These are phyloP conservation scores for Nemania abortiva DNA, from an alignment of 2,329 filamentous ascomycete species.

Conservation along the genomic window DNA sequence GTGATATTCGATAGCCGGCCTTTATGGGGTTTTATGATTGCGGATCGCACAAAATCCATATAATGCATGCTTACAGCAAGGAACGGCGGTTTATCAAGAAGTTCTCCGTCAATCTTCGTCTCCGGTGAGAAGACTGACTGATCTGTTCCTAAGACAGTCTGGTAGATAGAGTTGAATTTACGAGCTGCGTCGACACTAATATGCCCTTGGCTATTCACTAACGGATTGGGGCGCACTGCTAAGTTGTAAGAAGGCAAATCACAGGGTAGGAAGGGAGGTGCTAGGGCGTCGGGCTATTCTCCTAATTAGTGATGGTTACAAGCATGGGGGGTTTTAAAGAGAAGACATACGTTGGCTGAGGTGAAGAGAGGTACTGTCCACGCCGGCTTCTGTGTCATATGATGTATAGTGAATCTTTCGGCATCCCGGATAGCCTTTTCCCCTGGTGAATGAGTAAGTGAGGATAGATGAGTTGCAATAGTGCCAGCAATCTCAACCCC, in stretches of 20 bases:
- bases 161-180: constrained; percentile 64
- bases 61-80: constrained; percentile 80
- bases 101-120: constrained; percentile 55
- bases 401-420: constrained; percentile 70
- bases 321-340: neutral
- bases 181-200: constrained; percentile 70
- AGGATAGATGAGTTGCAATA: constrained; percentile 78
- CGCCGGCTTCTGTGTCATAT: constrained; percentile 76
- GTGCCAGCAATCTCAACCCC: constrained; percentile 81
- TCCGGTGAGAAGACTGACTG: constrained; percentile 64
- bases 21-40: constrained; percentile 64
- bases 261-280: constrained; percentile 75
- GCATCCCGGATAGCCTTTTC: constrained; percentile 56
- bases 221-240: constrained; percentile 67
- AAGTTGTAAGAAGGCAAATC: constrained; percentile 81
- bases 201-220: constrained; percentile 74
- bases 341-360: constrained; percentile 59
- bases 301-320: constrained; percentile 49
- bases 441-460: constrained; percentile 66
- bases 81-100: constrained; percentile 68
- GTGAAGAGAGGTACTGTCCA: constrained; percentile 77
- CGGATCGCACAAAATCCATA: constrained; percentile 77
- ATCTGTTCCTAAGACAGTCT: constrained; percentile 63
- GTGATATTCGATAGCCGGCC: constrained; percentile 60
- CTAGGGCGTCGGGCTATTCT: constrained; percentile 58